These are phyloP conservation scores for Fusarium anthophilum DNA, from an alignment of 2,329 filamentous ascomycete species.

Conservation along the genomic window DNA sequence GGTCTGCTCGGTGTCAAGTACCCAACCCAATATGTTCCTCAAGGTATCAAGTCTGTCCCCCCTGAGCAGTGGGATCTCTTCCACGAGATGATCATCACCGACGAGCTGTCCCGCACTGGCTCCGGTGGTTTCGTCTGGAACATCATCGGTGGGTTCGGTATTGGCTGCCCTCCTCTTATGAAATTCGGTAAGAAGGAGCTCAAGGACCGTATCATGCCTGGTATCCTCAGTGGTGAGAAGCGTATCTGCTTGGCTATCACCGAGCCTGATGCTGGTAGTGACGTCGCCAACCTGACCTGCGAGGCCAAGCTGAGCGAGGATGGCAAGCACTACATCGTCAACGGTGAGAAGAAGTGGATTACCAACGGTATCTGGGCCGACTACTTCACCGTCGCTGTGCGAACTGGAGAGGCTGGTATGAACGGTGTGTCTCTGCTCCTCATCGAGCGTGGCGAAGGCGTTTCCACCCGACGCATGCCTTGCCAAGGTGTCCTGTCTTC, in stretches of 20 bases:
- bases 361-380: constrained; percentile 97
- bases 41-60: constrained; percentile 77
- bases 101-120: constrained; percentile 88
- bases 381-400: constrained; percentile 97
- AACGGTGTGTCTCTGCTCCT: constrained; percentile 90
- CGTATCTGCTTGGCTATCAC: constrained; percentile 97
- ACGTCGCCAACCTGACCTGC: constrained; percentile 94
- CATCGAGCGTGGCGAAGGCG: constrained; percentile 89
- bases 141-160: constrained; percentile 94
- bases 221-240: constrained; percentile 91
- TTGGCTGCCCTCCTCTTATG: constrained; percentile 89
- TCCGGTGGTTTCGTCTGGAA: constrained; percentile 98
- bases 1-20: constrained; percentile 88
- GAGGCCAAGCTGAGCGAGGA: constrained; percentile 95
- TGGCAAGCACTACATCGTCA: constrained; percentile 99
- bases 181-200: constrained; percentile 90
- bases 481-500: constrained; percentile 94
- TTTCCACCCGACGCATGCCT: constrained; percentile 95
- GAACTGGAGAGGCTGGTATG: constrained; percentile 90
- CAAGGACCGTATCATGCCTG: constrained; percentile 87
- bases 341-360: constrained; percentile 99
- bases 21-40: constrained; percentile 77
- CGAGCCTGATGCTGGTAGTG: constrained; percentile 92
- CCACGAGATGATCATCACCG: constrained; percentile 95
- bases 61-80: constrained; percentile 97